Base-by-base conservation (phyloP, 495 filamentous ascomycete species). In the Hyaloscypha bicolor region DNA sequence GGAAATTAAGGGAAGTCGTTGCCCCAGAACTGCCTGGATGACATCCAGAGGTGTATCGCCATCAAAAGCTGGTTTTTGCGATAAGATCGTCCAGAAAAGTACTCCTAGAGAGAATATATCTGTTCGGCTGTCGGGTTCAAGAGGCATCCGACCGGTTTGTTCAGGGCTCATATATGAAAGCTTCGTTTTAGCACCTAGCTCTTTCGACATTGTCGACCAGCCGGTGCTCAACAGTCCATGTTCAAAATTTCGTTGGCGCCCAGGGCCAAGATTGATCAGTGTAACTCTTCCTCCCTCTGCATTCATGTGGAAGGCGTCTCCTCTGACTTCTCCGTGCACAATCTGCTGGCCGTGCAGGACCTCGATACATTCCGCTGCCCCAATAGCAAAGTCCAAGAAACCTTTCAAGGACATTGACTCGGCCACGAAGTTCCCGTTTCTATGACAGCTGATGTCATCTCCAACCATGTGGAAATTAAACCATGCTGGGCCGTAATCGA, bases 41-140 rank as follows among this genome's bases (percentile, higher is more conserved):
- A 96, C 88, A 72, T 96, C 92, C 65, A 96, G 85, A 1, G 93
- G 90, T 4, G 89, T 88, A 35, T 82, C 82, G 9, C 92, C 93
- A 33, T 87, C 87, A 70, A 94, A 97, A 0, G 91, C 87, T 6
- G 89, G 81, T 70, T 89, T 87, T 30, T 91, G 91, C 16, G 89
- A 88, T 52, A 97, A 79, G 77, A 96, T 87, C 21, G 83, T 91
- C 89, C 91, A 97, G 73, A 96, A 94, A 8, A 96, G 76, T 59
- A 96, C 83, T 22, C 93, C 93, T 3, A 96, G 81, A 4, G 91
- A 91, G 74, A 96, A 97, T 45, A 96, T 93, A 76, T 96, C 93
- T 11, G 93, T 96, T 55, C 93, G 86, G 63, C 87, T 91, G 76
- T 97, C 93, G 2, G 93, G 93, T 72, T 94, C 92, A 29, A 89